Evolutionary conservation across 352 stramenopile species (phyloP), one percentile per base, ranked within the genome.

Genomic region (Pythium myriotylum): DNA sequence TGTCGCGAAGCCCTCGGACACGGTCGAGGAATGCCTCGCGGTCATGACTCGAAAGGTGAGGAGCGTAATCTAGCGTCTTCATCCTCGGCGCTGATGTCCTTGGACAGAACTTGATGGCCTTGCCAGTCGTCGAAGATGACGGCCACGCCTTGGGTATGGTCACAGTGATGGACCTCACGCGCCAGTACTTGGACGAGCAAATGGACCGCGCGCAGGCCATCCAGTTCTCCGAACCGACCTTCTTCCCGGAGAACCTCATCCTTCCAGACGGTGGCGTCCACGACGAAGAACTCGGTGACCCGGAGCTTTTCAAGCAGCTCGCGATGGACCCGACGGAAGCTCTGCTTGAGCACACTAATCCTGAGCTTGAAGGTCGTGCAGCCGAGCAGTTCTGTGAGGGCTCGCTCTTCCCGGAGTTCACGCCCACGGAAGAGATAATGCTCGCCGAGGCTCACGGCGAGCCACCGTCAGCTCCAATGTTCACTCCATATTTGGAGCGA

Each of bases 391-490:
- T 90, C 62, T 87, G 80, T 0, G 83, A 90, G 55, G 54, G 78
- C 2, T 92, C 83, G 9, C 65, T 75, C 6, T 90, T 89, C 49
- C 83, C 83, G 2, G 83, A 89, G 67, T 85, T 76, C 32, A 81
- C 83, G 0, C 65, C 80, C 13, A 65, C 59, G 20, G 80, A 92
- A 41, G 83, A 92, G 46, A 56, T 76, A 35, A 47, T 90, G 27
- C 52, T 88, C 39, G 55, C 60, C 12, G 37, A 82, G 51, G 66
- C 72, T 2, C 58, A 85, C 49, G 56, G 56, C n/a, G 51, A 50
- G 19, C 70, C 58, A 42, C 27, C 32, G 57, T 19, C 20, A 14
- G 41, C n/a, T 37, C 14, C 32, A 41, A 49, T 51, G 9, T 63
- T 52, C 40, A 8, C 35, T 12, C 51, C 55, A 12, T 29, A 54